Conservation (phyloP, 495 filamentous ascomycete species). For the Aspergillus mulundensis region DNA sequence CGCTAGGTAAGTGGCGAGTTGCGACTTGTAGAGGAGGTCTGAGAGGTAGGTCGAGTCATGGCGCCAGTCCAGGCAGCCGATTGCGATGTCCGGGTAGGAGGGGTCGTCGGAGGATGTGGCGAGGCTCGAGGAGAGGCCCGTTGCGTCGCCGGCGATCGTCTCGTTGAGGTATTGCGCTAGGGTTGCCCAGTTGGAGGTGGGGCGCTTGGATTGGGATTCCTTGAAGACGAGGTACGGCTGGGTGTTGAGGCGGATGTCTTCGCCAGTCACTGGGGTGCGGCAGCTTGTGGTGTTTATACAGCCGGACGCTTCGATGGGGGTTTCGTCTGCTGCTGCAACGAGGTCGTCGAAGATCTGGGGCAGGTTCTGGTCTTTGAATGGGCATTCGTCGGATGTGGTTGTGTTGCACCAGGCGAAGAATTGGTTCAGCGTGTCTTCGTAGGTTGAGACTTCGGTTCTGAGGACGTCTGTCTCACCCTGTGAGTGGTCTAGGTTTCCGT, state of each 20-base stretch:
- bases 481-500: conserved; percentile 41
- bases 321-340: conserved; percentile 18
- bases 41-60: conserved; percentile 17
- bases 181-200: conserved; percentile 16
- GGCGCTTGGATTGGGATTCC: conserved; percentile 7
- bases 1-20: conserved; percentile 14
- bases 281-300: conserved; percentile 22
- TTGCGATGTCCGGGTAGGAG: conserved; percentile 23
- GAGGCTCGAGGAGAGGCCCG: conserved; percentile 20
- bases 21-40: conserved; percentile 21
- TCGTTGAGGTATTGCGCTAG: conserved; percentile 20
- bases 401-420: conserved; percentile 37
- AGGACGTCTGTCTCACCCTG: conserved; percentile 8
- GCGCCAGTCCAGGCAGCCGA: conserved; percentile 34
- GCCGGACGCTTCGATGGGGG: conserved; percentile 29
- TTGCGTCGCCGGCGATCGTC: conserved; percentile 28
- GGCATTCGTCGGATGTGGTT: conserved; percentile 8
- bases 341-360: conserved; percentile 23
- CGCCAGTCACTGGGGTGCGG: conserved; percentile 13
- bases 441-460: neutral
- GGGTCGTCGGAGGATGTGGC: conserved; percentile 18
- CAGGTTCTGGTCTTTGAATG: conserved; percentile 24
- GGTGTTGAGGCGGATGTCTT: conserved; percentile 10
- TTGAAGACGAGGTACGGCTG: conserved; percentile 7
- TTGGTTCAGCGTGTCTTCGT: conserved; percentile 28